Evolutionary conservation across 768 basidiomycete genomes (phyloP).

Genomic region (Suillus placidus): DNA sequence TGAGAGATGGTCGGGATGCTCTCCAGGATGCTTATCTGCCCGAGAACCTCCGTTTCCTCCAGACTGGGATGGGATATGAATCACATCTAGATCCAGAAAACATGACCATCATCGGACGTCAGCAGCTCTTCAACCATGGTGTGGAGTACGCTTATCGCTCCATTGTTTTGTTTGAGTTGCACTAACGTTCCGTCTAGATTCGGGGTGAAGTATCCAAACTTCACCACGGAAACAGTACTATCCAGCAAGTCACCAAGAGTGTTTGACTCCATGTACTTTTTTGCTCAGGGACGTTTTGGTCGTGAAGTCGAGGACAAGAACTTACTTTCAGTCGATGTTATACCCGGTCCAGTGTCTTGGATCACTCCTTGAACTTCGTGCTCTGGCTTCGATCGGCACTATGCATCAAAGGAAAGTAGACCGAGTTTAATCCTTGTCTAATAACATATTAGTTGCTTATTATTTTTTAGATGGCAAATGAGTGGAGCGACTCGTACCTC

Average conservation of each 20-base stretch:
- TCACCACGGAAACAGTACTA: conserved; percentile 21
- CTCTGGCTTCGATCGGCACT: conserved; percentile 14
- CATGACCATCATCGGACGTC: conserved; percentile 40
- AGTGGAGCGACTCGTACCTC: conserved; percentile 40
- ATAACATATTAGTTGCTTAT: conserved; percentile 2
- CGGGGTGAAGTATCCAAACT: conserved; percentile 24
- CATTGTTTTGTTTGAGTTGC: not conserved
- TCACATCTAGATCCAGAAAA: conserved; percentile 37
- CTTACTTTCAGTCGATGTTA: no score
- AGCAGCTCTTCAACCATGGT: conserved; percentile 44
- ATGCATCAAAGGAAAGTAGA: conserved; percentile 9
- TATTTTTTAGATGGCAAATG: conserved; percentile 24
- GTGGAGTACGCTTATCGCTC: conserved; percentile 31
- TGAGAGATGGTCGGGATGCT: conserved; percentile 27
- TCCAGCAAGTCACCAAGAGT: conserved; percentile 27
- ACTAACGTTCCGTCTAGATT: conserved; percentile 16
- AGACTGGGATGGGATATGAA: conserved; percentile 35
- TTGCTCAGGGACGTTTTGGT: conserved; percentile 41
- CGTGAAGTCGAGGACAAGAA: no score
- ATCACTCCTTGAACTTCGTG: conserved; percentile 46
- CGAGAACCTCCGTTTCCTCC: conserved; percentile 36
- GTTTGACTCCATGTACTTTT: conserved; percentile 46
- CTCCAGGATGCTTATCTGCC: conserved; percentile 36
- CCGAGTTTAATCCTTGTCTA: not conserved
- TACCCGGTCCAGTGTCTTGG: conserved; percentile 41